Evolutionary conservation across 495 filamentous ascomycete genomes (phyloP).

Genomic region (Podospora tetraspora): DNA sequence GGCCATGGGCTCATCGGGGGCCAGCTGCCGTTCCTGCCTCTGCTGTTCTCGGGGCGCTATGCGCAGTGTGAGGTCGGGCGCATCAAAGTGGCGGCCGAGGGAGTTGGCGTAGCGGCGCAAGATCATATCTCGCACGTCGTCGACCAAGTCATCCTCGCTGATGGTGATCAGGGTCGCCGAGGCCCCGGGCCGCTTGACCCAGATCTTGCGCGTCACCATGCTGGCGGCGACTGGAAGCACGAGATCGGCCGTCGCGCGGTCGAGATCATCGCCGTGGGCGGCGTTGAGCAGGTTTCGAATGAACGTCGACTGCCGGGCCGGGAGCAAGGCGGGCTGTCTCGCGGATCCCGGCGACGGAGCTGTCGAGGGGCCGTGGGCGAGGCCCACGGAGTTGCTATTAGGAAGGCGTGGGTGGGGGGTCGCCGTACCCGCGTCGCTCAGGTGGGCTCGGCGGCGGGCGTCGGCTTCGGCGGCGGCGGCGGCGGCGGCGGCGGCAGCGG

Average conservation of each 20-base stretch:
- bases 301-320: slow-evolving; percentile 42
- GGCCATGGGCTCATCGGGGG: slow-evolving; percentile 80
- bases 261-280: slow-evolving; percentile 29
- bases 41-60: slow-evolving; percentile 85
- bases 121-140: slow-evolving; percentile 90
- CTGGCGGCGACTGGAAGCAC: slow-evolving; percentile 37
- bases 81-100: slow-evolving; percentile 78
- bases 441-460: slow-evolving; percentile 10
- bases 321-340: slow-evolving; percentile 44
- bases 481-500: not conserved
- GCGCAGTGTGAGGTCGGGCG: slow-evolving; percentile 78
- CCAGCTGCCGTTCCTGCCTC: slow-evolving; percentile 66
- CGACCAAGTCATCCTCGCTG: slow-evolving; percentile 82
- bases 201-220: slow-evolving; percentile 78
- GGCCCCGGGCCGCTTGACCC: slow-evolving; percentile 80
- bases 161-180: slow-evolving; percentile 86
- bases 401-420: slow-evolving; percentile 9
- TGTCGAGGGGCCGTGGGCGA: slow-evolving; percentile 20
- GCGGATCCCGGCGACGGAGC: slow-evolving; percentile 26
- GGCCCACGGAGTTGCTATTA: slow-evolving; percentile 8
- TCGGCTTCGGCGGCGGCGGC: not conserved
- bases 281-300: slow-evolving; percentile 44
- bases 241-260: slow-evolving; percentile 26
- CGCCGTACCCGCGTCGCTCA: slow-evolving; percentile 20
- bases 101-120: slow-evolving; percentile 91